Evolutionary conservation across 2,329 filamentous ascomycete genomes (phyloP).

Genomic region (Pseudocercospora fijiensis): DNA sequence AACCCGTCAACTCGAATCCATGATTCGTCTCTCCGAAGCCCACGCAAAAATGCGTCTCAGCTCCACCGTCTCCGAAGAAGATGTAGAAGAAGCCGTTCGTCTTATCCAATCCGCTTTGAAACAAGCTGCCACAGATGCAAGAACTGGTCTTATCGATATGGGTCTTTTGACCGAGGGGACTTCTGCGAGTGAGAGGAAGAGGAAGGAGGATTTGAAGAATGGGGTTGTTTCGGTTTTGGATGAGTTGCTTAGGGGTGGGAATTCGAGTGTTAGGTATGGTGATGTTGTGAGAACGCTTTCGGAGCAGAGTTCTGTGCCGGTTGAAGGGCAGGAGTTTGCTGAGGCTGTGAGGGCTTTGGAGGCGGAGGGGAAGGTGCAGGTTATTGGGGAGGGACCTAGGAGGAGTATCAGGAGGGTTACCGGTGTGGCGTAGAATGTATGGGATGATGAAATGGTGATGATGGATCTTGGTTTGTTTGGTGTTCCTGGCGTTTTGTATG

Average conservation of each 20-base stretch:
- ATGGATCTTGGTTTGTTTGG: neutral
- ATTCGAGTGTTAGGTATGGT: constrained; percentile 69
- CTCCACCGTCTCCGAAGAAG: constrained; percentile 69
- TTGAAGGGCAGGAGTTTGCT: constrained; percentile 78
- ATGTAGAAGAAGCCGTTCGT: constrained; percentile 87
- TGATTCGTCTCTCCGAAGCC: constrained; percentile 95
- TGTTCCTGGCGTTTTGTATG: neutral
- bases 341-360: constrained; percentile 79
- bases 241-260: constrained; percentile 66
- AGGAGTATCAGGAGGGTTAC: constrained; percentile 77
- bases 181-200: constrained; percentile 77
- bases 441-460: neutral
- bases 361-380: constrained; percentile 76
- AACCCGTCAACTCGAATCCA: constrained; percentile 92
- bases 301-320: constrained; percentile 65
- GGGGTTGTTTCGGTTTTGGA: constrained; percentile 74
- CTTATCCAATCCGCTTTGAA: constrained; percentile 93
- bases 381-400: constrained; percentile 80
- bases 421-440: constrained; percentile 41
- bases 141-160: constrained; percentile 95
- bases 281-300: constrained; percentile 72
- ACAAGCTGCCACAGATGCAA: constrained; percentile 90
- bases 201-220: constrained; percentile 79
- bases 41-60: constrained; percentile 97
- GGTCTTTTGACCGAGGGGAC: constrained; percentile 92